Evolutionary conservation across 108 stramenopile genomes (phyloP).

Genomic region (Thalassiosira profunda): DNA sequence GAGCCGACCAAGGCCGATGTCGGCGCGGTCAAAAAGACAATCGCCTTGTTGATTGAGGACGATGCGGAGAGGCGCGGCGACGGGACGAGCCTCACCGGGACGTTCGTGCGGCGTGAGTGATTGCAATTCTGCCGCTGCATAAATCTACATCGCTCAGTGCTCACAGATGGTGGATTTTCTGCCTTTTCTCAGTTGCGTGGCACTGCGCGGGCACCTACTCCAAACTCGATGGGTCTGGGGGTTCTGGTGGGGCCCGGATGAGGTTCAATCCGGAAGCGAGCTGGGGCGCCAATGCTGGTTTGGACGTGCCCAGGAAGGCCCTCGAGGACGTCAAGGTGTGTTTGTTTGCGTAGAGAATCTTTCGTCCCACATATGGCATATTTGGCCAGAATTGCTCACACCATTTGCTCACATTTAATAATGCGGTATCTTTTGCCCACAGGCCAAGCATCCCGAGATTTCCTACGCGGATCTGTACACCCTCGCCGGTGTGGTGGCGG

Average conservation of each 20-base stretch:
- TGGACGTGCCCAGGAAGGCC: constrained; percentile 73
- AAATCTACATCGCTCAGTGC: too few species aligned
- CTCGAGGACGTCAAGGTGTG: constrained; percentile 76
- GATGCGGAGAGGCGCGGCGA: constrained; percentile 83
- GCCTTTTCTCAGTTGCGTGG: constrained; percentile 97
- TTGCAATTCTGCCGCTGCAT: too few species aligned
- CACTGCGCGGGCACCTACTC: constrained; percentile 93
- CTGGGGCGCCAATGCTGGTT: constrained; percentile 94
- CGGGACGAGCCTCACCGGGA: constrained; percentile 76
- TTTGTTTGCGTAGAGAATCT: background rate
- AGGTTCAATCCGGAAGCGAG: constrained; percentile 90
- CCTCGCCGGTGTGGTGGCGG: constrained; percentile 81
- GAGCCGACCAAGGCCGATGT: constrained; percentile 54
- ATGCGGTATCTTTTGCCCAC: too few species aligned
- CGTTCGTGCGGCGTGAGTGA: constrained; percentile 81
- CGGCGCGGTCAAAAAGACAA: constrained; percentile 66
- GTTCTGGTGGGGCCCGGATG: constrained; percentile 96
- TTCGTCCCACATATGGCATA: too few species aligned
- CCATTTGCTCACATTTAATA: too few species aligned
- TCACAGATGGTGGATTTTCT: too few species aligned
- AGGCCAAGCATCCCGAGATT: constrained; percentile 84
- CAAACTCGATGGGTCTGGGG: constrained; percentile 81
- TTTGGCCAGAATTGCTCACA: too few species aligned
- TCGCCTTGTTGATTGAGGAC: constrained; percentile 75
- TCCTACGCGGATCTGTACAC: constrained; percentile 97